Evolutionary conservation across 1,139 yeast genomes (phyloP).

Genomic region (Suhomyces bokatorum): DNA sequence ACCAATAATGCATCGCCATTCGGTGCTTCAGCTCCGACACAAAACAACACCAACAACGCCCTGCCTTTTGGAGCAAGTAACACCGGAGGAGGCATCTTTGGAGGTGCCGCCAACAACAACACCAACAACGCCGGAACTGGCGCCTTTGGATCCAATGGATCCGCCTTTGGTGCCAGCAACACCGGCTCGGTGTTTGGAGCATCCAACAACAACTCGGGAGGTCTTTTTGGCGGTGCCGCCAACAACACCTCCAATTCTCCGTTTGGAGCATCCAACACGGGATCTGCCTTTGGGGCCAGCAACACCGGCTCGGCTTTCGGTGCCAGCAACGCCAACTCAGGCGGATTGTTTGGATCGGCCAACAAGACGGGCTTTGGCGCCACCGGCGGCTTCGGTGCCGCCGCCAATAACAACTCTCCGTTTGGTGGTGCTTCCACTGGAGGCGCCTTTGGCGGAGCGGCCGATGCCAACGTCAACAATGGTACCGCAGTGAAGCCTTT

Average conservation of each 20-base stretch:
- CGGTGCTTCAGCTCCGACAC: conserved; percentile 12
- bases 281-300: conserved; percentile 21
- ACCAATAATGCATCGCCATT: conserved; percentile 18
- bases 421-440: conserved; percentile 29
- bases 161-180: conserved; percentile 10
- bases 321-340: conserved; percentile 16
- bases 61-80: conserved; percentile 27
- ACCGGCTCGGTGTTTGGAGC: conserved; percentile 8
- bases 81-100: conserved; percentile 21
- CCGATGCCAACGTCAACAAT: conserved; percentile 45
- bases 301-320: conserved; percentile 22
- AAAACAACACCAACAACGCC: conserved; percentile 13
- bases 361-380: conserved; percentile 25
- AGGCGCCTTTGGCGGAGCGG: conserved; percentile 33
- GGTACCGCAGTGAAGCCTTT: conserved; percentile 79
- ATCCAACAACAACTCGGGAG: conserved; percentile 7
- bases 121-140: conserved; percentile 2
- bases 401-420: conserved; percentile 23
- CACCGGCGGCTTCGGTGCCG: conserved; percentile 19
- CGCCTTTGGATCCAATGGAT: conserved; percentile 7
- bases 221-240: conserved; percentile 12
- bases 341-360: conserved; percentile 26
- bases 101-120: conserved; percentile 3
- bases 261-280: conserved; percentile 23
- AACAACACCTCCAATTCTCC: conserved; percentile 9